A percentile compares a stretch with the other conserved stretches of the same genome.
Evolutionary conservation across 345 rosid genomes (phyloP).

Genomic region (Melastoma malabathricum): DNA sequence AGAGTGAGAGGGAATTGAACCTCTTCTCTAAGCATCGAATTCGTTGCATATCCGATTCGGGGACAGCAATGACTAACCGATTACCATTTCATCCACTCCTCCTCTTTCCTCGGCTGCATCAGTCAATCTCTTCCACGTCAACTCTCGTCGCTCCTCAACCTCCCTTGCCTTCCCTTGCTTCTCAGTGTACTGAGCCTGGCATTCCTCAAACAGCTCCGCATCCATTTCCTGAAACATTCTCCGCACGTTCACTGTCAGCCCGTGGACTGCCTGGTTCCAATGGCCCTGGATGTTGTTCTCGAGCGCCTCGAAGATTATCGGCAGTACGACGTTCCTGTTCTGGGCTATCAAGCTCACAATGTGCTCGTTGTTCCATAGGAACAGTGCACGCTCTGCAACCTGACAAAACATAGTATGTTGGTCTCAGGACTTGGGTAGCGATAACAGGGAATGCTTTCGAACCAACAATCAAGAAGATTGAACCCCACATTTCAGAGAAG

Average conservation of each 20-base stretch:
- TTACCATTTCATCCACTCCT: conserved; percentile 32
- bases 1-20: no score
- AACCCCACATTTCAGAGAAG: no score
- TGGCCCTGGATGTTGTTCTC: conserved; percentile 67
- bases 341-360: conserved; percentile 65
- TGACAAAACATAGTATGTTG: conserved; percentile 9
- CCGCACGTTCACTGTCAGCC: conserved; percentile 56
- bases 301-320: conserved; percentile 58
- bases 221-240: conserved; percentile 92
- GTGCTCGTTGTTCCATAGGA: conserved; percentile 91
- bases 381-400: conserved; percentile 86
- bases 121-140: conserved; percentile 69
- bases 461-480: no score
- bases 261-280: conserved; percentile 87
- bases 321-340: conserved; percentile 48
- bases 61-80: conserved; percentile 12
- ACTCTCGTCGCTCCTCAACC: conserved; percentile 53
- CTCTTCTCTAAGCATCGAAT: no score
- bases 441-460: no score
- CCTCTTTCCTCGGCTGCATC: conserved; percentile 49
- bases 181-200: conserved; percentile 51
- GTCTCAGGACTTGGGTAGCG: no score
- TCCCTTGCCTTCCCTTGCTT: conserved; percentile 43
- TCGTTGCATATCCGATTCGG: no score
- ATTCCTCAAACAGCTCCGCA: conserved; percentile 58